A percentile compares a stretch with the other conserved stretches of the same genome.
These are phyloP conservation scores for Macaranga tanarius DNA, from an alignment of 441 rosid species.

Conservation along the genomic window DNA sequence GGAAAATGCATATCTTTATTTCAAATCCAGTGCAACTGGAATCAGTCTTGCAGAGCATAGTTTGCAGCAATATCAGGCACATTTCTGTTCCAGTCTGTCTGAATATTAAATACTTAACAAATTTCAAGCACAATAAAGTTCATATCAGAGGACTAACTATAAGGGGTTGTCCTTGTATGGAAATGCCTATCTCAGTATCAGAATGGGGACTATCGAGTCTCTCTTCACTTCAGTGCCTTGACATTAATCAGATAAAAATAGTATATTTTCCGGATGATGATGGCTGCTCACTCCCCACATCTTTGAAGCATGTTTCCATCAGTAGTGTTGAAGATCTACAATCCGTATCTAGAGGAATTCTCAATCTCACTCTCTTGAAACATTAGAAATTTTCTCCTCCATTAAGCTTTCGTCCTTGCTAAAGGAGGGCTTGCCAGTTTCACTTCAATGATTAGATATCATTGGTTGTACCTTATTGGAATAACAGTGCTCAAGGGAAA, in stretches of 20 bases:
- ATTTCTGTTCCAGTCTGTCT: neutral
- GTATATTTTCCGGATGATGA: neutral
- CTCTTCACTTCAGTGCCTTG: neutral
- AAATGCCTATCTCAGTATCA: neutral
- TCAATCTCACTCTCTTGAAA: neutral
- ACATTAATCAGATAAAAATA: neutral
- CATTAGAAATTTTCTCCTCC: neutral
- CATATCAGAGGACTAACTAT: neutral
- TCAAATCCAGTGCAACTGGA: neutral
- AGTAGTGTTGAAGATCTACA: neutral
- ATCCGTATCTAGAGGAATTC: neutral
- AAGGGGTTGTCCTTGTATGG: neutral
- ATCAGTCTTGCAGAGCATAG: neutral
- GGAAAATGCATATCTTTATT: neutral
- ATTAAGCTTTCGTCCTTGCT: neutral
- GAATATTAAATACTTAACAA: neutral
- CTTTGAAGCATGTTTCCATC: neutral
- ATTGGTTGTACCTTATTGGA: neutral
- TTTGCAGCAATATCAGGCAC: neutral
- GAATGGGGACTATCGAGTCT: constrained; percentile 6
- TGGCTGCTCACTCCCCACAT: neutral
- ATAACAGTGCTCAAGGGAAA: neutral
- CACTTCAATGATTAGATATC: neutral
- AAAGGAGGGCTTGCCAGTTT: neutral
- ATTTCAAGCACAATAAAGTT: neutral